Base-by-base conservation (phyloP, 2,329 filamentous ascomycete genomes). In the Seiridium cupressi region DNA sequence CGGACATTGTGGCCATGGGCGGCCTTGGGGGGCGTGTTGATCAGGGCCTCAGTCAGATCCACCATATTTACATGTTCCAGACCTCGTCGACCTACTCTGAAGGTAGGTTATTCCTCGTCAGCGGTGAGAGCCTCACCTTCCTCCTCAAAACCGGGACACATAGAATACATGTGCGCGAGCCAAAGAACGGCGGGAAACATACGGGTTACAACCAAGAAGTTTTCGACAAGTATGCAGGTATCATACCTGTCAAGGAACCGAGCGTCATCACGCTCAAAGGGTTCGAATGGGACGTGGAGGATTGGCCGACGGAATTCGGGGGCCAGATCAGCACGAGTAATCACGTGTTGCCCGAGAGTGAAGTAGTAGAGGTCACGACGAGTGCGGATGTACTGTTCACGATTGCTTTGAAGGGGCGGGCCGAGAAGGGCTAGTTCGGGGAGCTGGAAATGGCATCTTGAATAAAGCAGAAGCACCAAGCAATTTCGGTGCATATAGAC, bases 21-120 rank as follows among this genome's bases (percentile, higher is more conserved):
- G 92, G 93, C 2, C 83, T 98, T 0, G 92, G 92, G 48, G 95
- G 95, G 5, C 88, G 95, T 36, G 90, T 98, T 13, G 95, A 99
- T 74, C 95, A 99, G 73, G 94, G 90, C 1, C 83, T 99, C 53
- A 93, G 92, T 60, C 88, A 96, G 68, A 83, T 99, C 57, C 92
- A 97, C 72, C 91, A 97, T 71, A 81, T 98, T 51, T 93, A 86
- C 66, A 74, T 85, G 54, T 87, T 85, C 72, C 85, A 89, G 69
- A 66, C 63, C 9, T 70, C 67, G 49, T 76, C 81, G 0, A 72
- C 70, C 32, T 83, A 84, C 61, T 72, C 74, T 35, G 66, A 77
- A 9, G 87, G 88, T 4, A 78, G 84, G 34, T 75, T 98, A 64
- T 97, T 89, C 75, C 83, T 99, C 7, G 82, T 97, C 51, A 93